Evolutionary conservation across 2,329 filamentous ascomycete genomes (phyloP).

Genomic region (Colletotrichum tropicale): DNA sequence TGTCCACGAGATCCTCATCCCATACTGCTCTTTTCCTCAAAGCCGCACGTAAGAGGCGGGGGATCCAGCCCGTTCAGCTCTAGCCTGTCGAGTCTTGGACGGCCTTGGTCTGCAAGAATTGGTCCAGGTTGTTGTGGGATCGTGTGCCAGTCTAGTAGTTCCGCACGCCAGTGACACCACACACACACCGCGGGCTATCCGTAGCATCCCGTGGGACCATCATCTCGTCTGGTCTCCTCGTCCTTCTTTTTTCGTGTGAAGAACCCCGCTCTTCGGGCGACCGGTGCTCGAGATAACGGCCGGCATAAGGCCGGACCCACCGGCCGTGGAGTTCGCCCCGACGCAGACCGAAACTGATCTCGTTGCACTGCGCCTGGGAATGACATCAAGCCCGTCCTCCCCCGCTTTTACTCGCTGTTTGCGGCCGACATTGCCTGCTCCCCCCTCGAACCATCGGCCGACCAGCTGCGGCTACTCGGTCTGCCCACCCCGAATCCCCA

Average conservation of each 20-base stretch:
- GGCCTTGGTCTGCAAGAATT: background rate
- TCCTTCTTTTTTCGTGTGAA: background rate
- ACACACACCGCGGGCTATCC: background rate
- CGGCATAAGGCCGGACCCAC: conserved; percentile 20
- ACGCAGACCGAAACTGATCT: conserved; percentile 13
- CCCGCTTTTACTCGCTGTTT: conserved; percentile 11
- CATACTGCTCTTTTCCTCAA: background rate
- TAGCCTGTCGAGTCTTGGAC: background rate
- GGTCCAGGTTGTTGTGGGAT: background rate
- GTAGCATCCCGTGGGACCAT: background rate
- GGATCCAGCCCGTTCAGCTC: background rate
- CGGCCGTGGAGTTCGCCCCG: conserved; percentile 13
- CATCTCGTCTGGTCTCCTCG: background rate
- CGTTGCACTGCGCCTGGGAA: conserved; percentile 4
- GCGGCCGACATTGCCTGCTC: conserved; percentile 8
- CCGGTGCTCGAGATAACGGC: conserved; percentile 11
- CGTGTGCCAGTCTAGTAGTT: background rate
- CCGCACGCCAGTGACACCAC: background rate
- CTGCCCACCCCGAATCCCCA: background rate
- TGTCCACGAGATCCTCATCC: background rate
- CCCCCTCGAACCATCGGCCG: background rate
- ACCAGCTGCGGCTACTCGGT: conserved; percentile 4
- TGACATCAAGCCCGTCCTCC: conserved; percentile 16
- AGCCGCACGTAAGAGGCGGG: background rate
- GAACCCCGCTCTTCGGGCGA: conserved; percentile 7